A percentile compares a stretch with the other conserved stretches of the same genome.
phyloP scores from a whole-genome alignment of 1,284 basidiomycete species.

The Afroboletus lepidellus region DNA sequence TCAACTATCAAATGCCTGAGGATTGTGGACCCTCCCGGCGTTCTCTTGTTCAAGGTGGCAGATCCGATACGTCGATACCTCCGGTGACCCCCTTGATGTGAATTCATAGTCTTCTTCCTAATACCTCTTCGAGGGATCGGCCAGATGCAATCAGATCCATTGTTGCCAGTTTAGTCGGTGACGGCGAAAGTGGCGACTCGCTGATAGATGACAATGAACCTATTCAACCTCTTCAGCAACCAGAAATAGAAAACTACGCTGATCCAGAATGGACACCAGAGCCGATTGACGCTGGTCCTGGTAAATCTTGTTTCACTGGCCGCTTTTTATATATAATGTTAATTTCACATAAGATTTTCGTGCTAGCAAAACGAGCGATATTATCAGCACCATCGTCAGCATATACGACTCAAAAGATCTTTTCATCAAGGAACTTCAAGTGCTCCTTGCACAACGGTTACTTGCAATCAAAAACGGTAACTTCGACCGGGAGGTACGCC shows the following conservation, averaged over 20 bases:
- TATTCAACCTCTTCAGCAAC: slow-evolving; percentile 68
- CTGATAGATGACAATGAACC: slow-evolving; percentile 79
- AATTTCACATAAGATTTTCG: slow-evolving; percentile 67
- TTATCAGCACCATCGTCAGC: slow-evolving; percentile 91
- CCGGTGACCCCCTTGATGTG: slow-evolving; percentile 45
- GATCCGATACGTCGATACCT: slow-evolving; percentile 88
- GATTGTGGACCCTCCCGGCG: slow-evolving; percentile 88
- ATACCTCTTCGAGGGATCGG: slow-evolving; percentile 55
- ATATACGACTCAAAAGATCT: slow-evolving; percentile 95
- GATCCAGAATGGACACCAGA: slow-evolving; percentile 94
- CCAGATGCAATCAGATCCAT: slow-evolving; percentile 92
- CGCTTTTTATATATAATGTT: slow-evolving; percentile 3
- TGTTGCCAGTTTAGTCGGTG: slow-evolving; percentile 87
- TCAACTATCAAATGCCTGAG: slow-evolving; percentile 90
- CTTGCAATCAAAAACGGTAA: slow-evolving; percentile 79
- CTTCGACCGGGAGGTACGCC: slow-evolving; percentile 76
- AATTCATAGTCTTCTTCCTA: neutral
- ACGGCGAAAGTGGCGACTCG: slow-evolving; percentile 78
- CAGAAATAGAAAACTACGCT: slow-evolving; percentile 78
- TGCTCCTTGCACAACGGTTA: slow-evolving; percentile 80
- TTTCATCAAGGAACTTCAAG: slow-evolving; percentile 92
- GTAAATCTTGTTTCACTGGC: slow-evolving; percentile 20
- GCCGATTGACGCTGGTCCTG: slow-evolving; percentile 87
- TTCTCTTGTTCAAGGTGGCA: slow-evolving; percentile 88
- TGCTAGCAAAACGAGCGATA: slow-evolving; percentile 83